These are phyloP conservation scores for Solanum lignicaule DNA, from an alignment of 257 asterid species.

Conservation along the genomic window DNA sequence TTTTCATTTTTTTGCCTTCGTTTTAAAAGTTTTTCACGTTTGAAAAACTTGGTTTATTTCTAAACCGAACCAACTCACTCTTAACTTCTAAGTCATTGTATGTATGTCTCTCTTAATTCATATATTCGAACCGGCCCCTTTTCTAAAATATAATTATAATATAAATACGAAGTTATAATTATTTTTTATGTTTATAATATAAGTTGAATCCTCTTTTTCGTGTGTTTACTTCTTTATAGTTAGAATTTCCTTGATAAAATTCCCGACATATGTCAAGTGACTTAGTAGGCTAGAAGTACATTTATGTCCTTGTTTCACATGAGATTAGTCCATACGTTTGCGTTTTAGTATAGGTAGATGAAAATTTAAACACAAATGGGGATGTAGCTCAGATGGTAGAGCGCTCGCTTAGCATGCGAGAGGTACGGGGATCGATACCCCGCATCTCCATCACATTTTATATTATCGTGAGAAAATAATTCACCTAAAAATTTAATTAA, in stretches of 20 bases:
- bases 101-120: not conserved
- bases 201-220: no score
- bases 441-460: constrained; percentile 27
- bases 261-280: no score
- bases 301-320: not conserved
- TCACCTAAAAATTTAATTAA: no score
- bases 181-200: no score
- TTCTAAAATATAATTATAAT: no score
- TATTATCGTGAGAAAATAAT: not conserved
- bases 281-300: not conserved
- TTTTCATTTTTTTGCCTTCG: not conserved
- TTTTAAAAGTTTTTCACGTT: not conserved
- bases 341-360: not conserved
- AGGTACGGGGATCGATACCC: constrained; percentile 40
- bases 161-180: no score
- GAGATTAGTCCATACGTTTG: not conserved
- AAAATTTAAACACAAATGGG: not conserved
- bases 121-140: not conserved
- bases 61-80: not conserved
- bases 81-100: not conserved
- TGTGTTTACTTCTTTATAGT: no score
- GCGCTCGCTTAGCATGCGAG: constrained; percentile 45
- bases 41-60: not conserved
- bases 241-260: no score
- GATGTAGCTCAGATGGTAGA: constrained; percentile 66